Evolutionary conservation across 257 asterid genomes (phyloP).

Genomic region (Echites panduratus): DNA sequence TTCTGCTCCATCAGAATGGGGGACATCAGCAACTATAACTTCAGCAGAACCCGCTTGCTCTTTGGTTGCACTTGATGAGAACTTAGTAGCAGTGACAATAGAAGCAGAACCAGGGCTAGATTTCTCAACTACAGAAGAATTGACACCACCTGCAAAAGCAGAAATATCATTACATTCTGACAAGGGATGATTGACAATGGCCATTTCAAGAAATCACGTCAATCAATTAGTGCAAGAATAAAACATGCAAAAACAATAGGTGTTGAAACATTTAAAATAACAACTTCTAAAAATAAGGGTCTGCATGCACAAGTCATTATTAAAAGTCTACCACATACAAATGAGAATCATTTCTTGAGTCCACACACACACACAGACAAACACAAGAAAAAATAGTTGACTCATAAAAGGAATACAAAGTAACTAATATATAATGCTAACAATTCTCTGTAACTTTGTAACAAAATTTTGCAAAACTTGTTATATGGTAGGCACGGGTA

Average conservation of each 20-base stretch:
- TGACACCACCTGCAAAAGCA: conserved; percentile 37
- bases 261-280: too few species aligned
- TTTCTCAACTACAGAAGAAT: conserved; percentile 33
- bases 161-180: conserved; percentile 5
- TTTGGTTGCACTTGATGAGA: conserved; percentile 28
- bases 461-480: background rate
- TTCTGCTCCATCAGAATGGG: conserved; percentile 15
- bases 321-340: background rate
- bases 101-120: conserved; percentile 26
- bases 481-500: background rate
- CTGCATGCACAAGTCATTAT: background rate
- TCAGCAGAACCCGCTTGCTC: conserved; percentile 21
- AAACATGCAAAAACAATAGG: background rate
- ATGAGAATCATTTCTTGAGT: background rate
- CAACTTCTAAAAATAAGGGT: too few species aligned
- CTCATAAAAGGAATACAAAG: background rate
- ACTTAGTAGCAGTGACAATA: conserved; percentile 25
- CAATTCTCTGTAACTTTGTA: background rate
- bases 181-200: background rate
- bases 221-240: background rate
- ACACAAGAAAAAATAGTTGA: too few species aligned
- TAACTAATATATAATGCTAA: background rate
- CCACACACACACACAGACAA: background rate
- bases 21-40: conserved; percentile 25
- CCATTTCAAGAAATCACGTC: background rate